Base-by-base conservation (phyloP, 352 stramenopile species). In the Phytophthora fragariae region DNA sequence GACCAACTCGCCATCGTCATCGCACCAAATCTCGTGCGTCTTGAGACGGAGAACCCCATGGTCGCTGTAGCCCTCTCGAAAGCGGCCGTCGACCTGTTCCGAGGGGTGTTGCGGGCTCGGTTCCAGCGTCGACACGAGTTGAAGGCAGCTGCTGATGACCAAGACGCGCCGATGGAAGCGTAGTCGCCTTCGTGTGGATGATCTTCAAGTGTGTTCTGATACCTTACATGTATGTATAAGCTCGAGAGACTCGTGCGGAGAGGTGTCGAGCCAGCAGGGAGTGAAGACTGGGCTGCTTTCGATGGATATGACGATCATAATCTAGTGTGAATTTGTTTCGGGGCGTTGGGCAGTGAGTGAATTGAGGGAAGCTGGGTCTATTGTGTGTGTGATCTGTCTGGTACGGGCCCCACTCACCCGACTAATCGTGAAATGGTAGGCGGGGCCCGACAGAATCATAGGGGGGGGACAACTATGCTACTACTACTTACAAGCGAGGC, bases 1-100 rank as follows among this genome's bases (percentile, higher is more conserved):
- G 90, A 96, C 60, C 92, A 98, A 63, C 82, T 98, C 47, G 90
- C 91, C 24, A 97, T 98, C 69, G 82, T 97, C 62, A 93, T 98
- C 60, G 86, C 88, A 21, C 92, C 92, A 14, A 98, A 98, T 65
- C 84, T 98, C 60, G 90, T 97, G 57, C 85, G 87, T 31, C 91
- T 97, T 39, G 88, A 97, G 76, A 88, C 84, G 0, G 85, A 92
- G 63, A 95, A 96, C 69, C 86, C 89, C 6, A 95, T 93, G 81
- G 85, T 94, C n/a, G 90, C 90, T 9, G 86, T 97, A 9, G 81
- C 89, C 24, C 73, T 93, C 19, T 97, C 89, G 11, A 96, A 97
- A 70, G 91, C 92, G 8, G 80, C 78, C n/a, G 91, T 96, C n/a
- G 80, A 93, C 47, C 75, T 95, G 14, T 90, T 96, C 24, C 80